Percentiles rank a stretch among this genome's conserved stretches.
phyloP scores from a whole-genome alignment of 371 early-diverging fungal genomes.

The Mortierella sp. region DNA sequence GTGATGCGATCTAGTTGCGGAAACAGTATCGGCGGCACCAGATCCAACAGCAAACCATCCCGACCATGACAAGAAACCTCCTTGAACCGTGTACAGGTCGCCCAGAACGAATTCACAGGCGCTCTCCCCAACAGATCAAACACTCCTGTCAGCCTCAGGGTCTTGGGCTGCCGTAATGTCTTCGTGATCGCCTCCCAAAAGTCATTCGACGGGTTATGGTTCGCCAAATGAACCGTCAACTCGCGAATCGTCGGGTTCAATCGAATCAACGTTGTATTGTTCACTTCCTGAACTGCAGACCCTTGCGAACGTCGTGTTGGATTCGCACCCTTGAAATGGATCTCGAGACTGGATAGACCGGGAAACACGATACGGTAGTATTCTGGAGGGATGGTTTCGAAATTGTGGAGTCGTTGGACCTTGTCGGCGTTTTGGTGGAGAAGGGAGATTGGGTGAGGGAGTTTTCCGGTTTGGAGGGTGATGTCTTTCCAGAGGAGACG shows the following conservation, averaged over 20 bases:
- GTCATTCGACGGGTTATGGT: background rate
- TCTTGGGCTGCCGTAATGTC: background rate
- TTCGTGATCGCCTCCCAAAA: conserved; percentile 1
- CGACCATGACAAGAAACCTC: conserved; percentile 1
- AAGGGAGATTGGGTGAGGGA: background rate
- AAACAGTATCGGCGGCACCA: background rate
- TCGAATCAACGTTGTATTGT: background rate
- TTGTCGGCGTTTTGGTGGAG: background rate
- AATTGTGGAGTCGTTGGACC: conserved; percentile 2
- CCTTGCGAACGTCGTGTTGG: background rate
- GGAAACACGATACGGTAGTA: conserved; percentile 5
- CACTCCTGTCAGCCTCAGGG: background rate
- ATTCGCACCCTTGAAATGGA: conserved; percentile 2
- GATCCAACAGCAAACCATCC: background rate
- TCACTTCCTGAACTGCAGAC: background rate
- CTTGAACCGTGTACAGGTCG: background rate
- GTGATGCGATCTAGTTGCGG: background rate
- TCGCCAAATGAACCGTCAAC: background rate
- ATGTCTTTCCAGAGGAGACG: background rate
- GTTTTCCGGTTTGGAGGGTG: conserved; percentile 8
- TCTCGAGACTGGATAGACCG: background rate
- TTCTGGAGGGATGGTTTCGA: conserved; percentile 6
- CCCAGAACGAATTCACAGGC: background rate
- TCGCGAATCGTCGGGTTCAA: background rate
- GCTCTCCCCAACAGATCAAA: background rate